Evolutionary conservation across 2,329 filamentous ascomycete species (phyloP), one percentile per base, ranked within the genome.

Genomic region (Fusarium sp.): DNA sequence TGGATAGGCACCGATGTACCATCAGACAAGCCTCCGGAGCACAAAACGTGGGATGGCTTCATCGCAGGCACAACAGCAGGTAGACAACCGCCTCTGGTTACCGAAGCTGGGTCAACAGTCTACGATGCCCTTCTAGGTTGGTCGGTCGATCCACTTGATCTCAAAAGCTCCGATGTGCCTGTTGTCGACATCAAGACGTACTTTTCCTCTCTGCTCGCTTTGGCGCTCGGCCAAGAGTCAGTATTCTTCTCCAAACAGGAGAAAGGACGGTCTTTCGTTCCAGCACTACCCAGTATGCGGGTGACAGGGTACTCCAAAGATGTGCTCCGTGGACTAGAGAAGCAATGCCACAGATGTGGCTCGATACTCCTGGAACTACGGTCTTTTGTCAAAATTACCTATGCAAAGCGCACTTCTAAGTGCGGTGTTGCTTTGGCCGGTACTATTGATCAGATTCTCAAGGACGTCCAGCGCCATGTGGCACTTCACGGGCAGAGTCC

Each of bases 31-130:
- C 46, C 59, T 6, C 75, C 81, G 7, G 73, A 77, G 35, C 86
- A 87, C 69, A 84, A 83, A 58, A 89, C 88, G 1, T 95, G 91
- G 91, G 88, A 92, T 64, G 77, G 75, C 2, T 93, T 93, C 67
- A 72, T 78, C n/a, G 70, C 78, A 6, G 71, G 78, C 5, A 75
- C 78, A 9, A 64, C 73, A 2, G 58, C 56, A 10, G 45, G 57
- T 22, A 72, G 40, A 77, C 81, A 51, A 36, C 82, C 85, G 1
- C 74, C 82, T 2, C 88, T 91, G 61, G 76, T 93, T 11, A 88
- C 87, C 3, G 91, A 95, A 75, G 86, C 88, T 26, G 89, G 89
- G 0, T 79, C 88, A 2, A 74, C 74, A 9, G 81, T 84, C 2
- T 91, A 91, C 58, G 90, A 94, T 76, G 85, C 88, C 7, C 79